Conservation (phyloP, 2,329 filamentous ascomycete genomes). For the Sporothrix sp. region DNA sequence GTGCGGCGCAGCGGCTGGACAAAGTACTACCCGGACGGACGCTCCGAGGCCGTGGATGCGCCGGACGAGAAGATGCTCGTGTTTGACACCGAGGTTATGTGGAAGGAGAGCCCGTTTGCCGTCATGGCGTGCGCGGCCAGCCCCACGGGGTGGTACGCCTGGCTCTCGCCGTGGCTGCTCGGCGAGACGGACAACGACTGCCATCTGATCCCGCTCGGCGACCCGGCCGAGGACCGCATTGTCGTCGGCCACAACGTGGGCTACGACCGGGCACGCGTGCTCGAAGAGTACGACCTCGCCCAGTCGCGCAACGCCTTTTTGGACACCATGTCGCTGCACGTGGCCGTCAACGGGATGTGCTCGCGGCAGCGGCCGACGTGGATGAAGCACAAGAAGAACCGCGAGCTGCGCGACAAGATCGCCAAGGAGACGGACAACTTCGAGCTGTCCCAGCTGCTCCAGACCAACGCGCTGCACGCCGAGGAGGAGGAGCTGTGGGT, state of each 20-base stretch:
- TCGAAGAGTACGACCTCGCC: conserved; percentile 78
- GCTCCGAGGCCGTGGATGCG: conserved; percentile 57
- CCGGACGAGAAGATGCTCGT: conserved; percentile 76
- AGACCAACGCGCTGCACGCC: conserved; percentile 56
- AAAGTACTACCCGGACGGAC: conserved; percentile 71
- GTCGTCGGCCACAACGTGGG: conserved; percentile 93
- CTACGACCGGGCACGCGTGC: conserved; percentile 79
- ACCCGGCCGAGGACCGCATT: conserved; percentile 61
- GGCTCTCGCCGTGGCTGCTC: conserved; percentile 91
- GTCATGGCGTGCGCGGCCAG: conserved; percentile 95
- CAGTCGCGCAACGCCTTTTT: conserved; percentile 82
- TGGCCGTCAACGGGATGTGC: conserved; percentile 98
- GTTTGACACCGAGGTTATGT: conserved; percentile 97
- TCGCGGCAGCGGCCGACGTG: conserved; percentile 91
- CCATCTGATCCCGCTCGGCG: conserved; percentile 80
- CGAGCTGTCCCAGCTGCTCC: conserved; percentile 62
- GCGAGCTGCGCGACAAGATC: conserved; percentile 72
- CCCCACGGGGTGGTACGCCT: conserved; percentile 88
- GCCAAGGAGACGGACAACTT: conserved; percentile 59
- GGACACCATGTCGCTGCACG: conserved; percentile 97
- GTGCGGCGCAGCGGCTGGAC: conserved; percentile 79
- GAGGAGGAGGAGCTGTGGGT: conserved; percentile 97
- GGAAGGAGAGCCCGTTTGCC: conserved; percentile 81
- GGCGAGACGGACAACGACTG: conserved; percentile 66
- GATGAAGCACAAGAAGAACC: conserved; percentile 92